Base-by-base conservation (phyloP, 2,329 filamentous ascomycete genomes). In the Alternaria arbusti region DNA sequence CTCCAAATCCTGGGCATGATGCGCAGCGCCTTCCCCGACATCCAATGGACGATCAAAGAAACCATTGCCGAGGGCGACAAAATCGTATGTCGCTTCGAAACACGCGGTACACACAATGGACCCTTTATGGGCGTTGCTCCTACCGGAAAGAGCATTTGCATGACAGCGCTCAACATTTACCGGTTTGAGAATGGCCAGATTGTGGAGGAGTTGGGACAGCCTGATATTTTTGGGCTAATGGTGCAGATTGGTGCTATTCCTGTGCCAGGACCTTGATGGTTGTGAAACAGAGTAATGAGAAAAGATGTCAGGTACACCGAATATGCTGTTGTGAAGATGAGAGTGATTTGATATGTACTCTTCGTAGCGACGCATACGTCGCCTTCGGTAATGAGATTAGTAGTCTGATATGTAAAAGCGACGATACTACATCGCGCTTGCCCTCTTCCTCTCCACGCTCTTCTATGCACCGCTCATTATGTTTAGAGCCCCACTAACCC, bases 21-120 rank as follows among this genome's bases (percentile, higher is more conserved):
- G 46, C 46, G 56, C 32, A 12, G 46, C 46, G 56, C 46, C 8
- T 58, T 52, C 30, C 56, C 46, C 3, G 56, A 58, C 20, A 58
- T 58, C 11, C 20, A 58, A 10, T 58, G 56, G 46, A 52, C 46
- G 6, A 23, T 58, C 13, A 30, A 58, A 58, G 56, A 58, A 58
- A 58, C 56, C 15, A 26, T 58, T 8, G 32, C 45, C 45, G 30
- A 58, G 43, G 56, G 56, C 28, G 56, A 44, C 13, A 51, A 51
- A n/a, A 50, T 50, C 12, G 46, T 20, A 6, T 25, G 23, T 17
- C 54, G 40, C 12, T 56, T 56, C 5, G 54, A 56, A 45, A 56
- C 54, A 2, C 54, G 54, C 20, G 54, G 54, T 20, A 56, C 54
- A 10, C 54, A 56, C n/a, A 22, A 56, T 6, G 54, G 54, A 6